Evolutionary conservation across 257 asterid species (phyloP), one percentile per base, ranked within the genome.

Genomic region (Nicotiana tabacum): DNA sequence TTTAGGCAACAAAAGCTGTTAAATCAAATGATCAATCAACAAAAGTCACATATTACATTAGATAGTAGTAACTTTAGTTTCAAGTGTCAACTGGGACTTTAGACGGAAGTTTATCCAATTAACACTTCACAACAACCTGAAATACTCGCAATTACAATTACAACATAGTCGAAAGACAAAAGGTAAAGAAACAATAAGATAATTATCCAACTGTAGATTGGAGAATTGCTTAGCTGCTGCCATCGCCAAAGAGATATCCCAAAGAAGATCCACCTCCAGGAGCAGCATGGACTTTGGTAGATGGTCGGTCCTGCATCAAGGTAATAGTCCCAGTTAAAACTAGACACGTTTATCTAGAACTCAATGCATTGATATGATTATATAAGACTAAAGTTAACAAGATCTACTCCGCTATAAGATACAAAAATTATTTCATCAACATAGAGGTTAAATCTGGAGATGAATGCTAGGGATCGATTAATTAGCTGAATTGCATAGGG

Each of bases 171-270:
- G 3, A 62, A 30, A 81, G 10, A 51, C 69, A 62, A 57, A 70
- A 46, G 0, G 37, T 72, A 72, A 72, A 21, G 6, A 69, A 21
- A 11, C 13, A 35, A 61, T 2, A 12, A 15, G 77, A 35, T 78
- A 4, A 81, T 33, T 66, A 67, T 81, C 66, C 82, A 67, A 80
- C 21, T 66, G 82, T 68, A 62, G 80, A 39, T 16, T 79, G 77
- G 62, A 66, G 48, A 27, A 60, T 66, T 57, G 81, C 51, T 87
- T 66, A 90, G 67, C 82, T 87, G 88, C 88, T 85, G 53, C 91
- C 89, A 70, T 90, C 91, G 29, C 94, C 92, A 77, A 91, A 91
- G 83, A 91, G 87, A 88, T 91, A 91, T 69, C 82, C 92, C 88
- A 91, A 82, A 77, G 95, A 91, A 64, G 92, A 90, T 85, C 88